A percentile compares a stretch with the other conserved stretches of the same genome.
Evolutionary conservation across 441 rosid genomes (phyloP).

Genomic region (Breynia disticha): DNA sequence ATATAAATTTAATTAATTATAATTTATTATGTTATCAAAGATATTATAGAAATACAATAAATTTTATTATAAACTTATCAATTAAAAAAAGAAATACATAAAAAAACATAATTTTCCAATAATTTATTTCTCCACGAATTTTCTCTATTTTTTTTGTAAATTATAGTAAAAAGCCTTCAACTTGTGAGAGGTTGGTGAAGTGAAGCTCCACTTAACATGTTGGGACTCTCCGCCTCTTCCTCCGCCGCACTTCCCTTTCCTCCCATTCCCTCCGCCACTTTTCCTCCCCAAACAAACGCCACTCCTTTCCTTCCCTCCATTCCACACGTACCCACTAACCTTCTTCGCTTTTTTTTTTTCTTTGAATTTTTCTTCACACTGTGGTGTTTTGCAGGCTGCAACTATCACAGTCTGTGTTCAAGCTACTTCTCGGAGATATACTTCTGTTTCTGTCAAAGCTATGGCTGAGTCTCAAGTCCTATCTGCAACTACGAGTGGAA

Average conservation of each 20-base stretch:
- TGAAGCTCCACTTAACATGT: too few species aligned
- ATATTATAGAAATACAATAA: too few species aligned
- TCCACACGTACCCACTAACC: not conserved
- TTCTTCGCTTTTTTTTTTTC: not conserved
- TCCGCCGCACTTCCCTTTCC: not conserved
- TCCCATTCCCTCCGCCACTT: not conserved
- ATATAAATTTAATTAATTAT: too few species aligned
- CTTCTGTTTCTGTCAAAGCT: conserved; percentile 33
- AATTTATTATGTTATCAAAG: too few species aligned
- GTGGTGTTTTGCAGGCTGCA: conserved; percentile 3
- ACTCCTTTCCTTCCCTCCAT: not conserved
- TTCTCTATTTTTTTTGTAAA: too few species aligned
- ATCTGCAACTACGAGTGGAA: conserved; percentile 18
- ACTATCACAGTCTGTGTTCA: conserved; percentile 22
- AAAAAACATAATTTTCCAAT: too few species aligned
- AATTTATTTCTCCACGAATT: too few species aligned
- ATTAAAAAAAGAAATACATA: too few species aligned
- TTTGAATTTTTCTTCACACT: not conserved
- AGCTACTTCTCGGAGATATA: conserved; percentile 21
- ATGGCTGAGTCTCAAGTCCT: conserved; percentile 51
- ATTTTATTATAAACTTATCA: too few species aligned
- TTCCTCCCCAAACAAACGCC: conserved; percentile 2
- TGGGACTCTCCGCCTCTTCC: too few species aligned
- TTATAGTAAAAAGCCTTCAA: too few species aligned
- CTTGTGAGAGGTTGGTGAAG: too few species aligned